Conservation (phyloP, 129 eudicot genomes). For the Scalesia atractyloides region DNA sequence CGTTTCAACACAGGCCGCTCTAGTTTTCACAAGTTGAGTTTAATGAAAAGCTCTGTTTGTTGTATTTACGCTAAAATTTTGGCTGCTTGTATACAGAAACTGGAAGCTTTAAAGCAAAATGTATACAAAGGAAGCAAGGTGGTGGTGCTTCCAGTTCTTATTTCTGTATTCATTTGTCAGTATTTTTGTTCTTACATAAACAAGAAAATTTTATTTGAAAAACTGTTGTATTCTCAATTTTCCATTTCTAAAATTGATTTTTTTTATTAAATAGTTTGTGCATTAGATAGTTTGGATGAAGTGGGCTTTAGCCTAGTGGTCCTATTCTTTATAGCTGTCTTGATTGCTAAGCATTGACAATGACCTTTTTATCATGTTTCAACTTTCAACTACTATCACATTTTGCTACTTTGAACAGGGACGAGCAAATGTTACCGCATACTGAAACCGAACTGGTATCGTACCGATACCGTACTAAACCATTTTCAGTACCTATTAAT, state of each 20-base stretch:
- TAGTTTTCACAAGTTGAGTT: background rate
- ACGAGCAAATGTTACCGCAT: too few relatives aligned
- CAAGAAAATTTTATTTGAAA: constrained; percentile 21
- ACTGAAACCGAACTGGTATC: too few relatives aligned
- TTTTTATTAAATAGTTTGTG: constrained; percentile 17
- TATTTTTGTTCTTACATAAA: constrained; percentile 19
- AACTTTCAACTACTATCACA: too few relatives aligned
- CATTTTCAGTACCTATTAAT: too few relatives aligned
- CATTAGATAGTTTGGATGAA: constrained; percentile 5
- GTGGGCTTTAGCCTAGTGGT: background rate
- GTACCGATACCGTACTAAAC: too few relatives aligned
- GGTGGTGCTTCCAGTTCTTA: constrained; percentile 25
- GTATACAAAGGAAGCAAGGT: constrained; percentile 31
- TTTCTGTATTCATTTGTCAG: constrained; percentile 35
- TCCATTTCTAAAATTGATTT: constrained; percentile 22
- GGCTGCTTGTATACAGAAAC: constrained; percentile 27
- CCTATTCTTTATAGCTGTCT: background rate
- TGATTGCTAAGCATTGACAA: background rate
- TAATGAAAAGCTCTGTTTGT: background rate
- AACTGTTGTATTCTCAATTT: constrained; percentile 26
- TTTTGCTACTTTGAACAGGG: too few relatives aligned
- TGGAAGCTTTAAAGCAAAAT: constrained; percentile 22
- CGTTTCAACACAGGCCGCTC: background rate
- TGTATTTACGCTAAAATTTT: constrained; percentile 6
- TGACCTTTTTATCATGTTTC: too few relatives aligned